These are phyloP conservation scores for Pedinophyceae sp. DNA, from an alignment of 139 green algal genomes.

Conservation along the genomic window DNA sequence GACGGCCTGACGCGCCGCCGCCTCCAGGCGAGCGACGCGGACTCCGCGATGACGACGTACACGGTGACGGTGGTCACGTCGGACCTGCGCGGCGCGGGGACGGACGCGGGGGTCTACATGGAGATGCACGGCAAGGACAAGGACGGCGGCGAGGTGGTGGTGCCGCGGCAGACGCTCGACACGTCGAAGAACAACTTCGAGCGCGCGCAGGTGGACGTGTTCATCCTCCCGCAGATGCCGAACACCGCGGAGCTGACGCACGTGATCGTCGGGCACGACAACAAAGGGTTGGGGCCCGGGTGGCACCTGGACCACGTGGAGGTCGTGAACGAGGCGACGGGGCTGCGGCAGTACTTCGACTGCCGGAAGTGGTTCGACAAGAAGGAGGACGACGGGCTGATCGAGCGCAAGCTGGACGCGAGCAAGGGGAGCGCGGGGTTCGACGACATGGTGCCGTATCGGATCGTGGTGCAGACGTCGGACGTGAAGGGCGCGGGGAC, in stretches of 20 bases:
- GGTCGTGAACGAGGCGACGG: conserved; percentile 30
- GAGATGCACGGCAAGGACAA: conserved; percentile 17
- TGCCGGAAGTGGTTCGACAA: conserved; percentile 9
- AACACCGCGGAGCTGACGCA: conserved; percentile 29
- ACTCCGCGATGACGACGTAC: conserved; percentile 11
- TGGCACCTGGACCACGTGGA: conserved; percentile 48
- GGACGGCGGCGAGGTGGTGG: not conserved
- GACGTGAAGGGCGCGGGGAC: conserved; percentile 26
- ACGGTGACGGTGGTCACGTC: conserved; percentile 18
- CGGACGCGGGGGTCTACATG: conserved; percentile 23
- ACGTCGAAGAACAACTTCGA: conserved; percentile 19
- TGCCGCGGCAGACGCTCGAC: not conserved
- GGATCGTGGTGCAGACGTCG: conserved; percentile 27
- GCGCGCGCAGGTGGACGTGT: conserved; percentile 21
- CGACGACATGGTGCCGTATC: conserved; percentile 12
- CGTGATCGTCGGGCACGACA: conserved; percentile 34
- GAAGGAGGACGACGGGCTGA: conserved; percentile 13
- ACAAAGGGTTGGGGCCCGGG: conserved; percentile 29
- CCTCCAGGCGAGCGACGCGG: conserved; percentile 13
- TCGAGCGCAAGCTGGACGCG: conserved; percentile 31
- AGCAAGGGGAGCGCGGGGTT: too few species aligned
- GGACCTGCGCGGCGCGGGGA: conserved; percentile 25
- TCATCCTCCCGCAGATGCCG: conserved; percentile 37
- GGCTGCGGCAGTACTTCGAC: conserved; percentile 24
- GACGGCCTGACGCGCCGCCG: conserved; percentile 27